Evolutionary conservation across 495 filamentous ascomycete genomes (phyloP).

Genomic region (Apodospora peruviana): DNA sequence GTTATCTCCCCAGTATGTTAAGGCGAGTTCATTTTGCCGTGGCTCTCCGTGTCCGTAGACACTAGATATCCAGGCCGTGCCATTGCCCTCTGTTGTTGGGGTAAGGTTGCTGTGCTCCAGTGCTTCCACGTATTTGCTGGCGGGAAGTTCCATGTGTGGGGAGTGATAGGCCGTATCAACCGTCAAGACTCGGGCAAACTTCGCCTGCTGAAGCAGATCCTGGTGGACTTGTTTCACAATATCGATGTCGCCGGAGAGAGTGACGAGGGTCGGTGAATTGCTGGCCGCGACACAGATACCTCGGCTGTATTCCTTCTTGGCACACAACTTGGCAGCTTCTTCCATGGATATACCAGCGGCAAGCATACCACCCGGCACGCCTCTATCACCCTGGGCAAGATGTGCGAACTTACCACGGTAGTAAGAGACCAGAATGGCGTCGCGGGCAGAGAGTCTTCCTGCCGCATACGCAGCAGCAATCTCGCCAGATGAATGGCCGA

Average conservation of each 20-base stretch:
- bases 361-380: conserved; percentile 34
- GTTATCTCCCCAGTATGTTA: conserved; percentile 54
- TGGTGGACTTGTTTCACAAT: conserved; percentile 29
- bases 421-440: conserved; percentile 40
- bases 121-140: conserved; percentile 32
- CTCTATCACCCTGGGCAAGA: conserved; percentile 23
- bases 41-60: conserved; percentile 27
- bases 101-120: conserved; percentile 9
- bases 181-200: conserved; percentile 37
- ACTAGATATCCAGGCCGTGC: conserved; percentile 32
- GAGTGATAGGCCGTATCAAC: conserved; percentile 60
- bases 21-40: conserved; percentile 14
- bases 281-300: conserved; percentile 36
- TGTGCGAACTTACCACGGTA: conserved; percentile 35
- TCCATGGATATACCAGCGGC: conserved; percentile 26
- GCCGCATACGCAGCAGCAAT: conserved; percentile 57
- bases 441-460: conserved; percentile 37
- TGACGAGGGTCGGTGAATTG: conserved; percentile 33
- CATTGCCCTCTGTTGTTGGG: conserved; percentile 13
- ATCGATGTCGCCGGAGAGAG: conserved; percentile 38
- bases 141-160: conserved; percentile 46
- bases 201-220: conserved; percentile 22
- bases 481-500: conserved; percentile 60
- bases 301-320: conserved; percentile 14
- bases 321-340: conserved; percentile 31